Conservation (phyloP, 352 stramenopile species). For the Globisporangium camurandrum region DNA sequence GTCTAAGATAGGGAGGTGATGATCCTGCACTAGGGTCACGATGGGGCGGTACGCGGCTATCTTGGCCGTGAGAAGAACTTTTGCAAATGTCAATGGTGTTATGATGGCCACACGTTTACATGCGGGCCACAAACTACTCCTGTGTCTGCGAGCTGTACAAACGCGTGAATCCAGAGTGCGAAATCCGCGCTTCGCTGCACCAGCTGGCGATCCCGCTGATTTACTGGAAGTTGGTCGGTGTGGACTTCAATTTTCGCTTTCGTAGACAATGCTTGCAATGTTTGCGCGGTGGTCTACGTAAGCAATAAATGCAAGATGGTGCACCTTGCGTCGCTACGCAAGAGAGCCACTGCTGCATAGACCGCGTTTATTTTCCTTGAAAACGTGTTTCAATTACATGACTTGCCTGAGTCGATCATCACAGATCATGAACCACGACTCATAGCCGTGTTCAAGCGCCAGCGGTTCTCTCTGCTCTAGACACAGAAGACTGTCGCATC, state of each 20-base stretch:
- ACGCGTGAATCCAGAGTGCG: background rate
- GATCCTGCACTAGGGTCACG: background rate
- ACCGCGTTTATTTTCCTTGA: background rate
- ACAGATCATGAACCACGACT: background rate
- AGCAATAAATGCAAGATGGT: background rate
- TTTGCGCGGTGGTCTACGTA: background rate
- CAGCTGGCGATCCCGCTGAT: background rate
- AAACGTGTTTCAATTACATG: background rate
- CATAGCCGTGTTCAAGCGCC: background rate
- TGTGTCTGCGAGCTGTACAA: background rate
- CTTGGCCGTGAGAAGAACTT: conserved; percentile 3
- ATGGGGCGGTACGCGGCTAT: background rate
- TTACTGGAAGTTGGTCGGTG: background rate
- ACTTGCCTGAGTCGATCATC: background rate
- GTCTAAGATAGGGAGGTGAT: background rate
- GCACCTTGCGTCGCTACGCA: background rate
- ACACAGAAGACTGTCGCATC: no score
- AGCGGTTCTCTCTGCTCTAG: background rate
- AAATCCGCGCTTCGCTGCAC: background rate
- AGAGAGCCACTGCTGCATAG: background rate
- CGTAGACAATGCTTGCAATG: background rate
- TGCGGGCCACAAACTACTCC: background rate
- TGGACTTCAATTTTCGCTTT: conserved; percentile 2
- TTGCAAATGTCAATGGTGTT: background rate
- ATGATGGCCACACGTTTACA: conserved; percentile 3